Conservation (phyloP, 2,329 filamentous ascomycete genomes). For the Fusarium brachygibbosum region DNA sequence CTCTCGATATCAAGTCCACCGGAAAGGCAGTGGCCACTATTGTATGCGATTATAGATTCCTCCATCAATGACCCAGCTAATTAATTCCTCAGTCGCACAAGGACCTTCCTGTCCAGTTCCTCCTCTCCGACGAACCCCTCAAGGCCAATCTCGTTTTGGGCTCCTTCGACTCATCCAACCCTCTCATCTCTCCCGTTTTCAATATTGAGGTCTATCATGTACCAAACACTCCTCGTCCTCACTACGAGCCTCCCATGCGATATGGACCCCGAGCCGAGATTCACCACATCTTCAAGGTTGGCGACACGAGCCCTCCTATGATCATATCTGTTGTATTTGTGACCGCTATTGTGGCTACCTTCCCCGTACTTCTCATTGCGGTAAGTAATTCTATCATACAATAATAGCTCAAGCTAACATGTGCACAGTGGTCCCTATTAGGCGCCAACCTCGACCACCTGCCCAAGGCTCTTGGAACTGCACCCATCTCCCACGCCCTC, state of each 20-base stretch:
- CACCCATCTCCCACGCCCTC: slow-evolving; percentile 83
- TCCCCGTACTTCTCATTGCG: slow-evolving; percentile 79
- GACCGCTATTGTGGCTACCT: slow-evolving; percentile 76
- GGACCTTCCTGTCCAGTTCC: slow-evolving; percentile 88
- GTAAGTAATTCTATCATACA: slow-evolving; percentile 62
- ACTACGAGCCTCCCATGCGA: slow-evolving; percentile 77
- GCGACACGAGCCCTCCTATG: slow-evolving; percentile 83
- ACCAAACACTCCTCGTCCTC: slow-evolving; percentile 68
- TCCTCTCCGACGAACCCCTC: slow-evolving; percentile 75
- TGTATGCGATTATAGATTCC: slow-evolving; percentile 65
- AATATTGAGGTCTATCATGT: slow-evolving; percentile 77
- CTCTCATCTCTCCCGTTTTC: slow-evolving; percentile 79
- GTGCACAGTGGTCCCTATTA: slow-evolving; percentile 78
- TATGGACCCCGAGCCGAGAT: slow-evolving; percentile 90
- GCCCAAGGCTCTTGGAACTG: slow-evolving; percentile 77
- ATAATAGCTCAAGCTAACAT: slow-evolving; percentile 37
- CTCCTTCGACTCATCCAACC: slow-evolving; percentile 82
- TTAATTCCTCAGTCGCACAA: slow-evolving; percentile 76
- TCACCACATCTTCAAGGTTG: slow-evolving; percentile 87
- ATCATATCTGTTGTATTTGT: slow-evolving; percentile 84
- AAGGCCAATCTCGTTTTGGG: slow-evolving; percentile 86
- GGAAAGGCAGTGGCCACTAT: slow-evolving; percentile 87
- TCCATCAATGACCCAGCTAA: slow-evolving; percentile 45
- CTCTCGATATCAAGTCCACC: slow-evolving; percentile 85
- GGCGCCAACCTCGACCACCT: slow-evolving; percentile 88